Base-by-base conservation (phyloP, 1,139 yeast species). In the Sugiyamaella novakii region DNA sequence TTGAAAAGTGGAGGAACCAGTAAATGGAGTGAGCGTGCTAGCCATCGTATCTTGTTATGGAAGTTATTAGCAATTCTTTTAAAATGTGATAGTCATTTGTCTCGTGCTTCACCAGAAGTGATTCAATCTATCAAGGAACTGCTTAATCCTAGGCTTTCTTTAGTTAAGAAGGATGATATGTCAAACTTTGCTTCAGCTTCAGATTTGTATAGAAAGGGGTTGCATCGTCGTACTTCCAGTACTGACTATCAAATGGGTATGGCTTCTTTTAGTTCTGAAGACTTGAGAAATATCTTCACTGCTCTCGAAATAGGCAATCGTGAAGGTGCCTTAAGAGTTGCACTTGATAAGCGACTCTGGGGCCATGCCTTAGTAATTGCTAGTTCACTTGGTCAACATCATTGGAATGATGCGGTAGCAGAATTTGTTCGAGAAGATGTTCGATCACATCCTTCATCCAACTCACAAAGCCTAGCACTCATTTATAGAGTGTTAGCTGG, bases 331-430 rank as follows among this genome's bases (percentile, higher is more conserved):
- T 68, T 89, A 47, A 74, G 78, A 24, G 71, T 74, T 50, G 80
- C 94, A 1, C 65, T 88, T 27, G 74, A 78, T 1, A 77, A 79
- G 51, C 79, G 81, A 11, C 87, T 87, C 55, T 89, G 89, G 86
- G 81, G 95, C 0, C 74, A 89, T 64, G 86, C 96, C 0, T 66
- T 91, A 49, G 67, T 88, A 34, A 71, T 91, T 50, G 83, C 95
- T 1, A 78, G 84, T 52, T 68, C 87, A 12, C 69, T 80, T 28
- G 84, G 94, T 1, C 77, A 78, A 12, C 82, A 79, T 3, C 73
- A 75, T 43, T 84, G 88, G 78, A 70, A 80, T 5, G 72, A 74
- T 27, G 76, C 84, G 10, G 84, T 84, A 1, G 71, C 74, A 14
- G 69, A 71, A 37, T 83, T 78, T 63, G 67, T 79, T 5, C 61